These are phyloP conservation scores for Scheffersomyces parashehatae DNA, from an alignment of 1,139 yeast species.

Conservation along the genomic window DNA sequence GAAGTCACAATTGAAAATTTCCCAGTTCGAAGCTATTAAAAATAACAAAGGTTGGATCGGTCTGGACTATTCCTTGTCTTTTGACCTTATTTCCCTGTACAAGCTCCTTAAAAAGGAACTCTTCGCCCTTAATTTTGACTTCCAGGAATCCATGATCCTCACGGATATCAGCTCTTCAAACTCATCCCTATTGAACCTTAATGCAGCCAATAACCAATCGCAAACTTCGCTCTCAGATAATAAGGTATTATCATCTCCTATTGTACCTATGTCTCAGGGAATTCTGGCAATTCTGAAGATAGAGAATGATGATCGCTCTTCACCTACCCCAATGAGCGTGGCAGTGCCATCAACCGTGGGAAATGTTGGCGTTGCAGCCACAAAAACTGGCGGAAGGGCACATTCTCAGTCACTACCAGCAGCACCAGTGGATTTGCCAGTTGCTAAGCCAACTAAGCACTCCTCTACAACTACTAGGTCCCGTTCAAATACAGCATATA, in stretches of 20 bases:
- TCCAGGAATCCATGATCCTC: conserved; percentile 5
- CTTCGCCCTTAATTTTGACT: conserved; percentile 3
- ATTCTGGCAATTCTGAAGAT: conserved; percentile 1
- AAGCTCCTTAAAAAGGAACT: conserved; percentile 11
- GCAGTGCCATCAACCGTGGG: not conserved
- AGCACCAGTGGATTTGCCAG: conserved; percentile 5
- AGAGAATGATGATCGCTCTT: conserved; percentile 2
- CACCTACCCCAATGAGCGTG: not conserved
- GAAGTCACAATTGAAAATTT: conserved; percentile 40
- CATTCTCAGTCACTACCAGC: conserved; percentile 41
- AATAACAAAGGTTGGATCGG: conserved; percentile 76
- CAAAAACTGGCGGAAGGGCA: conserved; percentile 19
- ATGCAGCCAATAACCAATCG: conserved; percentile 8
- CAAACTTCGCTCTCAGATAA: conserved; percentile 21
- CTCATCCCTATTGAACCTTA: conserved; percentile 10
- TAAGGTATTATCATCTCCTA: conserved; percentile 36
- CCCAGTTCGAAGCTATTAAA: conserved; percentile 27
- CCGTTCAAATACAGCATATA: conserved; percentile 28
- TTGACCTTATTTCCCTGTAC: conserved; percentile 37
- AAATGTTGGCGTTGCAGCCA: not conserved
- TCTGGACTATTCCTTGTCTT: conserved; percentile 54
- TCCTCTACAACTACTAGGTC: conserved; percentile 11
- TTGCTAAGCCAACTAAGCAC: conserved; percentile 2
- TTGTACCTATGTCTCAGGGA: conserved; percentile 26
- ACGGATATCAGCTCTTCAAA: conserved; percentile 6